phyloP scores from a whole-genome alignment of 2,329 filamentous ascomycete species.

The Exophiala sp. region DNA sequence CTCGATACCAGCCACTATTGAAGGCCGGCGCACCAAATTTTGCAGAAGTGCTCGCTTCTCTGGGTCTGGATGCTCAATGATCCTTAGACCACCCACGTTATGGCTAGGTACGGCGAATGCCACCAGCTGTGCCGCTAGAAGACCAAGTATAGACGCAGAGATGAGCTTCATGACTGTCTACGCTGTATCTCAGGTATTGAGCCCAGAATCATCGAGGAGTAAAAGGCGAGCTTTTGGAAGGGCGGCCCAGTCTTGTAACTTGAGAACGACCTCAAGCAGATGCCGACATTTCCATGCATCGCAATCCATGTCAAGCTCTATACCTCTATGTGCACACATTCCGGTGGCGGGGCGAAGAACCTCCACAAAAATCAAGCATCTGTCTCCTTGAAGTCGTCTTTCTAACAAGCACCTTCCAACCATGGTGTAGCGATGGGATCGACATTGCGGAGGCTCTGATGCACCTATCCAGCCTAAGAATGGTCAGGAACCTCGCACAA shows the following conservation, averaged over 20 bases:
- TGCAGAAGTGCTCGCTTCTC: conserved; percentile 6
- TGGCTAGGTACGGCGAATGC: not conserved
- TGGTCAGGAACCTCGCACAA: not conserved
- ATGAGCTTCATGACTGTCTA: not conserved
- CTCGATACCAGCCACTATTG: not conserved
- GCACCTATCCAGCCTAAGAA: not conserved
- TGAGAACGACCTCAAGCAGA: not conserved
- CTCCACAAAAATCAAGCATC: not conserved
- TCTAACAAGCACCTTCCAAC: not conserved
- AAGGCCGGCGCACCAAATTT: not conserved
- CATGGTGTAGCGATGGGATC: not conserved
- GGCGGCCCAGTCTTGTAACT: not conserved
- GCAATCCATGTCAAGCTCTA: not conserved
- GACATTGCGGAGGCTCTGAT: not conserved
- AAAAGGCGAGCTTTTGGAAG: not conserved
- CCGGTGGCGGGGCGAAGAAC: not conserved
- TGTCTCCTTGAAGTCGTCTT: not conserved
- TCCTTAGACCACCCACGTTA: not conserved
- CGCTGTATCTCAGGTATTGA: not conserved
- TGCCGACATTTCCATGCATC: not conserved
- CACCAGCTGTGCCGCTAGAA: not conserved
- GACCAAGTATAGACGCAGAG: not conserved
- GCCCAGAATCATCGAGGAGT: not conserved
- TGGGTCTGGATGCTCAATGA: conserved; percentile 7
- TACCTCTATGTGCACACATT: not conserved